phyloP scores from a whole-genome alignment of 176 grass and related monocot species.

The Cocos nucifera region DNA sequence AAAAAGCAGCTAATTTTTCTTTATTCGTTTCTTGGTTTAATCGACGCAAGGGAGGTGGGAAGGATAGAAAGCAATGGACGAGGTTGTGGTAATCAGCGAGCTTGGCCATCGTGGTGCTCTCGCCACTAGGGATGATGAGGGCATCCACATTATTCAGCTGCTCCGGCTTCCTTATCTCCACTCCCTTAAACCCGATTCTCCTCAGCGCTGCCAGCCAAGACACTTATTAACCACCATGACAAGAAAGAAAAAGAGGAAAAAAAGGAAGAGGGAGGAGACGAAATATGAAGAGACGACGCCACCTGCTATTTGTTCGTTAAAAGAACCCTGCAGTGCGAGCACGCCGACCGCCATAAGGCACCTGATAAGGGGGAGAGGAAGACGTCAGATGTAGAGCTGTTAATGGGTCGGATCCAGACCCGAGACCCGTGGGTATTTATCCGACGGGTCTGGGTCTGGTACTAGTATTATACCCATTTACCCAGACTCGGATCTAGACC shows the following conservation, averaged over 20 bases:
- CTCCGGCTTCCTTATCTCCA: slow-evolving; percentile 84
- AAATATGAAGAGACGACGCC: not conserved
- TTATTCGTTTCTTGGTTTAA: too few species aligned
- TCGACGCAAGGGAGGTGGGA: too few species aligned
- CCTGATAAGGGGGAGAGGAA: not conserved
- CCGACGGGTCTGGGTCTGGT: too few species aligned
- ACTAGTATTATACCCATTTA: too few species aligned
- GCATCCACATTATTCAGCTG: slow-evolving; percentile 56
- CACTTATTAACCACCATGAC: not conserved
- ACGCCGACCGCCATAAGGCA: slow-evolving; percentile 60
- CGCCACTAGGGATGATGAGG: slow-evolving; percentile 95
- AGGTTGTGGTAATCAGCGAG: slow-evolving; percentile 82
- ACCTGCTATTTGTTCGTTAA: slow-evolving; percentile 89
- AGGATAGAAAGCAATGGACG: slow-evolving; percentile 7
- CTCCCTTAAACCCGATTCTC: slow-evolving; percentile 73
- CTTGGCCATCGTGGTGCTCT: slow-evolving; percentile 99
- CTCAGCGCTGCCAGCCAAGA: slow-evolving; percentile 41
- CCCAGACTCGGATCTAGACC: too few species aligned
- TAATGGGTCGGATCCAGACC: too few species aligned
- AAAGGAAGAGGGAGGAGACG: not conserved
- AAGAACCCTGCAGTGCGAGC: slow-evolving; percentile 96
- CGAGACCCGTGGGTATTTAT: too few species aligned
- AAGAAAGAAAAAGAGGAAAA: not conserved
- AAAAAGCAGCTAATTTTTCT: too few species aligned
- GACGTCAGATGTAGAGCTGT: too few species aligned